These are phyloP conservation scores for Trichoderma sp. DNA, from an alignment of 2,329 filamentous ascomycete genomes.

Conservation along the genomic window DNA sequence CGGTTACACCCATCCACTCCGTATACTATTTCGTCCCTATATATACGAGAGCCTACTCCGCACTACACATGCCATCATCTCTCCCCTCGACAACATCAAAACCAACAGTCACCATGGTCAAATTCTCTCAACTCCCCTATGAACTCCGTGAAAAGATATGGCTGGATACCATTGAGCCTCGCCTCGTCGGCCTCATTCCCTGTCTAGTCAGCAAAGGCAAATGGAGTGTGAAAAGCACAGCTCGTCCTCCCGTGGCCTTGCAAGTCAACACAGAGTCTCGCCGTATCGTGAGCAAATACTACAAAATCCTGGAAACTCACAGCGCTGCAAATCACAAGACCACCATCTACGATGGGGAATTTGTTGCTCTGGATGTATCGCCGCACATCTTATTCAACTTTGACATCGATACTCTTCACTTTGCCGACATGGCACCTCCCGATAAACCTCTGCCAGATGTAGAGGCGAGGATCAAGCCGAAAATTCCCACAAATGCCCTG, in stretches of 20 bases:
- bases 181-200: not conserved
- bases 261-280: constrained; percentile 4
- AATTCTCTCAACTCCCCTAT: not conserved
- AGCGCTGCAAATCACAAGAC: not conserved
- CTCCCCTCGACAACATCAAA: not conserved
- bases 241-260: not conserved
- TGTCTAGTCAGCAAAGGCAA: not conserved
- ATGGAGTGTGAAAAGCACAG: constrained; percentile 2
- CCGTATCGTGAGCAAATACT: not conserved
- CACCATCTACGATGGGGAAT: too few relatives aligned
- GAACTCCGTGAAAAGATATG: constrained; percentile 14
- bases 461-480: not conserved
- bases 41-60: not conserved
- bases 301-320: not conserved
- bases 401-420: constrained; percentile 11
- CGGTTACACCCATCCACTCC: not conserved
- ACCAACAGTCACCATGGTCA: not conserved
- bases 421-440: constrained; percentile 4
- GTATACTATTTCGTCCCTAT: not conserved
- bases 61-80: not conserved
- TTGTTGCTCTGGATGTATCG: not conserved
- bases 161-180: constrained; percentile 6
- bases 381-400: constrained; percentile 12
- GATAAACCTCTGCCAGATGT: not conserved
- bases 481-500: not conserved